Conservation (phyloP, 73 alveolate species). For the Symbiodinium pilosum region DNA sequence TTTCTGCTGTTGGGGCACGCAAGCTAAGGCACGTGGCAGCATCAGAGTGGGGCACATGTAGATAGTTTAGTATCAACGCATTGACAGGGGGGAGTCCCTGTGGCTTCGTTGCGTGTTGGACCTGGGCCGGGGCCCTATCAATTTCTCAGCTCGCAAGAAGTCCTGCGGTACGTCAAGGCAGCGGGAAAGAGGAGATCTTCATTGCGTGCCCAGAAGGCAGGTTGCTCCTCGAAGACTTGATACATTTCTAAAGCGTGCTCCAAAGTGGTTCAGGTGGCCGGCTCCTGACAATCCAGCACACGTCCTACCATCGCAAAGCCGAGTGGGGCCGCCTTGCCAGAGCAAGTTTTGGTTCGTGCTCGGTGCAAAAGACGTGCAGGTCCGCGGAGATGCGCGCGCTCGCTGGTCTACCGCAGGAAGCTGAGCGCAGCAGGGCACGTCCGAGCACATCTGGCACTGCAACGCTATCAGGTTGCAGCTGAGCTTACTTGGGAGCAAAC, state of each 20-base stretch:
- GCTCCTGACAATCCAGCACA: slow-evolving; percentile 2
- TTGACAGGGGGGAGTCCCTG: slow-evolving; percentile 34
- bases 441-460: background rate
- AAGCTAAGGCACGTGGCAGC: slow-evolving; percentile 14
- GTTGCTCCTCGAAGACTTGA: no score
- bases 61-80: background rate
- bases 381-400: background rate
- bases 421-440: background rate
- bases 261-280: background rate
- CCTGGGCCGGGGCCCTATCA: slow-evolving; percentile 2
- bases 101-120: slow-evolving; percentile 56
- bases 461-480: background rate
- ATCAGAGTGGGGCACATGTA: background rate
- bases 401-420: background rate
- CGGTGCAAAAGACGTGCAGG: background rate
- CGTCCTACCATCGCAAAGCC: background rate
- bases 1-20: slow-evolving; percentile 18
- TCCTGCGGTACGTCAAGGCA: background rate
- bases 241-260: background rate
- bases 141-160: no score
- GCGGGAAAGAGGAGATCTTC: background rate
- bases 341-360: no score
- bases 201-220: background rate
- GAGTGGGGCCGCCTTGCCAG: background rate
- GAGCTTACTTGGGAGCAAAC: background rate